Base-by-base conservation (phyloP, 768 basidiomycete species). In the Xanthoconium purpureum region DNA sequence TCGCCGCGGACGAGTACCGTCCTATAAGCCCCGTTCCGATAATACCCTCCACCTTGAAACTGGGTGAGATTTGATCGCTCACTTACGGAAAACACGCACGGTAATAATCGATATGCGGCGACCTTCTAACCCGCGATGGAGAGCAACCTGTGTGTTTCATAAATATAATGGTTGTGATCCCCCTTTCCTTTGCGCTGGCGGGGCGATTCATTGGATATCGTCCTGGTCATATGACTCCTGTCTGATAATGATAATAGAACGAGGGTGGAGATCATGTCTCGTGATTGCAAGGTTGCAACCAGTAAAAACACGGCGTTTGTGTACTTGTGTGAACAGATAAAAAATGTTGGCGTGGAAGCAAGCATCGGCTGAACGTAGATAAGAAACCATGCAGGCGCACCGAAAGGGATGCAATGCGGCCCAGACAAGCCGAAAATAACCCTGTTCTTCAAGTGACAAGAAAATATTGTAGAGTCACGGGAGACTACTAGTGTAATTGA, bases 41-140 rank as follows among this genome's bases (percentile, higher is more conserved):
- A 17, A 82, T 78, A 18, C 78, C 80, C 12, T 80, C 79, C 29
- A 80, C 69, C 77, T 80, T 24, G 24, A 24, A 14, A 43, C 33
- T 30, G 11, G 5, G 15, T 40, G 33, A 44, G 24, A 29, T 6
- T 11, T 30, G 15, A 18, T 46, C 28, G 20, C 12, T 28, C 8
- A 7, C 54, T 20, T 5, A 48, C 38, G 37, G 32, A 10, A 43
- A 56, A 42, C 50, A 66, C 73, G 50, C 61, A 78, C 75, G 47
- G 82, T 81, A 58, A 84, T 84, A 83, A 84, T 83, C 24, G 81
- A 82, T 48, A 83, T 79, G 62, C 82, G 82, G 28, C 82, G 73
- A 37, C 80, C 78, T 62, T 83, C 77, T 37, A 84, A 73, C 20
- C 76, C 80, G 36, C 82, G 77, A 62, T 79, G 80, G 38, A 84